Evolutionary conservation across 352 stramenopile genomes (phyloP).

Genomic region (Phytophthora meadii): DNA sequence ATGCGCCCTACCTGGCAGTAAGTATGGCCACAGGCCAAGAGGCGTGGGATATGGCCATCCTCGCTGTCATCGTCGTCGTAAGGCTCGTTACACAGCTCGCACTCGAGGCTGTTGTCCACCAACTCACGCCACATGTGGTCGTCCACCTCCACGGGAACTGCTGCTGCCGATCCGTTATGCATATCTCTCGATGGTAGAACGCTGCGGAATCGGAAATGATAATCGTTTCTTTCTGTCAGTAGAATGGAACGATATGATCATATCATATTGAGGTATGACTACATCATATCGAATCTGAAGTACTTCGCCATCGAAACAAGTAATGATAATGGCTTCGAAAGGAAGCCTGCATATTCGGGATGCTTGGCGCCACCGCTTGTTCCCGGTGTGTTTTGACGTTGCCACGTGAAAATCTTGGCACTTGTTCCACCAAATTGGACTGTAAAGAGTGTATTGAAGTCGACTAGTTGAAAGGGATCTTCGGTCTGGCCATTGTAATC

Average conservation of each 20-base stretch:
- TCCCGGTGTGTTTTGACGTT: no score
- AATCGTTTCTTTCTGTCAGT: slow-evolving; percentile 7
- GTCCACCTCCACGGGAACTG: slow-evolving; percentile 41
- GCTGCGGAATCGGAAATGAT: slow-evolving; percentile 27
- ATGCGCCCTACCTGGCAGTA: slow-evolving; percentile 72
- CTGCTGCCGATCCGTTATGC: slow-evolving; percentile 15
- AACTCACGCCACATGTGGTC: slow-evolving; percentile 80
- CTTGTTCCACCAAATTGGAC: no score
- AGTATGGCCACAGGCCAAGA: slow-evolving; percentile 82
- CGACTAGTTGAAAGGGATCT: no score
- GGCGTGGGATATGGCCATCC: slow-evolving; percentile 67
- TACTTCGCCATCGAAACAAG: no score
- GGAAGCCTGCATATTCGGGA: no score
- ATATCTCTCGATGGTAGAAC: slow-evolving; percentile 18
- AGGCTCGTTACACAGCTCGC: slow-evolving; percentile 87
- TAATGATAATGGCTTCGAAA: no score
- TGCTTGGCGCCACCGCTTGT: no score
- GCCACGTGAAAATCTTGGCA: no score
- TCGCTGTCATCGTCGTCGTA: slow-evolving; percentile 74
- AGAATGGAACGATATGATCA: slow-evolving; percentile 19
- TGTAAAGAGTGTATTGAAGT: no score
- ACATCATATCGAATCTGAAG: slow-evolving; percentile 17
- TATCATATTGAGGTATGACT: slow-evolving; percentile 8
- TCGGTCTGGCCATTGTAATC: no score
- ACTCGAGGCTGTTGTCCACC: slow-evolving; percentile 82